These are phyloP conservation scores for Nyssa sinensis DNA, from an alignment of 148 eudicot species.

Conservation along the genomic window DNA sequence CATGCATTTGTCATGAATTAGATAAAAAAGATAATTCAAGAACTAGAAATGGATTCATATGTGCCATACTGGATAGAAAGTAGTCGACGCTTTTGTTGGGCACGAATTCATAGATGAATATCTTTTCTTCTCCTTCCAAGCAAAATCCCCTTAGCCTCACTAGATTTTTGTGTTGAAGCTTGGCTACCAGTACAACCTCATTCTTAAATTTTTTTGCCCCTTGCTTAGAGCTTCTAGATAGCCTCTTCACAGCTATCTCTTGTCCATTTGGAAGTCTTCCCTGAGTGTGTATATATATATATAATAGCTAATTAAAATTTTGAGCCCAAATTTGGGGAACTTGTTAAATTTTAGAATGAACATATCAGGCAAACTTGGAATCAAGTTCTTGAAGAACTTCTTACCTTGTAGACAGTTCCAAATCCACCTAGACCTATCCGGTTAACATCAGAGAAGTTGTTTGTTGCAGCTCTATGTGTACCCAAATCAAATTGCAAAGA, in stretches of 20 bases:
- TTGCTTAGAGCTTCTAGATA: conserved; percentile 37
- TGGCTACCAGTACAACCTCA: conserved; percentile 43
- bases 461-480: too few species aligned
- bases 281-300: conserved; percentile 22
- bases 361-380: neutral
- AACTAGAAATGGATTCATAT: neutral
- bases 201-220: conserved; percentile 47
- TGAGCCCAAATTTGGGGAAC: too few species aligned
- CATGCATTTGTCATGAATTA: neutral
- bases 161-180: conserved; percentile 52
- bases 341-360: neutral
- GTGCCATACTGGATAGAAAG: conserved; percentile 29
- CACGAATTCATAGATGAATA: conserved; percentile 47
- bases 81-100: conserved; percentile 41
- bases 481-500: too few species aligned
- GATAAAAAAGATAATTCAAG: neutral
- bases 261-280: conserved; percentile 38
- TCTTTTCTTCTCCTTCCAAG: conserved; percentile 36
- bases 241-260: conserved; percentile 51
- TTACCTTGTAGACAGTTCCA: conserved; percentile 19
- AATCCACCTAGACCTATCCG: conserved; percentile 22
- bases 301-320: too few species aligned
- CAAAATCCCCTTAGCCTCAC: conserved; percentile 50
- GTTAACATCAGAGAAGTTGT: too few species aligned
- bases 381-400: neutral